Evolutionary conservation across 495 filamentous ascomycete genomes (phyloP).

Genomic region (Penicillium waksmanii): DNA sequence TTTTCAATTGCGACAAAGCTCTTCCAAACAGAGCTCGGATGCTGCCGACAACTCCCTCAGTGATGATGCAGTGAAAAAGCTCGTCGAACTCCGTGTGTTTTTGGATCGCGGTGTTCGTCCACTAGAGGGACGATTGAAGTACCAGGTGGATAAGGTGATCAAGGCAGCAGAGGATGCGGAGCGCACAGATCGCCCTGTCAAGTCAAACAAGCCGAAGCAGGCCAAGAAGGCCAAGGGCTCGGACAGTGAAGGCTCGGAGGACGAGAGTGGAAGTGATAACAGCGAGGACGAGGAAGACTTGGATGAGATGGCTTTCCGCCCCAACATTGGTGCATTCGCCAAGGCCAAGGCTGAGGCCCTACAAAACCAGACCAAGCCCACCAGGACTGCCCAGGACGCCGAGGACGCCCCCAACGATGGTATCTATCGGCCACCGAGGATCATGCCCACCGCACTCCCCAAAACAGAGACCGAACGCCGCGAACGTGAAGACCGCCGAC

Average conservation of each 20-base stretch:
- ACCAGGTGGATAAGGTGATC: constrained; percentile 88
- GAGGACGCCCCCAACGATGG: constrained; percentile 47
- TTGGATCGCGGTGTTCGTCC: constrained; percentile 89
- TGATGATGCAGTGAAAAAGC: constrained; percentile 73
- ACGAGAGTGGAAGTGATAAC: constrained; percentile 36
- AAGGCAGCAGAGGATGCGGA: constrained; percentile 81
- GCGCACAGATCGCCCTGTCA: constrained; percentile 32
- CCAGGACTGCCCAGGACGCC: constrained; percentile 9
- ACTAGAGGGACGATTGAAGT: constrained; percentile 82
- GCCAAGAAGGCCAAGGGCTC: constrained; percentile 23
- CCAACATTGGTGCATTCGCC: constrained; percentile 63
- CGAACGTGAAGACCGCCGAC: constrained; percentile 51
- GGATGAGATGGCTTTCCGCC: constrained; percentile 70
- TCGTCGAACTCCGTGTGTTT: constrained; percentile 84
- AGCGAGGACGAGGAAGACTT: constrained; percentile 47
- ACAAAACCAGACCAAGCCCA: constrained; percentile 27
- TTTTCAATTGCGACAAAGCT: constrained; percentile 69
- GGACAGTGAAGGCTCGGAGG: constrained; percentile 32
- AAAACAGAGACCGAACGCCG: constrained; percentile 63
- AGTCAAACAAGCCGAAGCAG: constrained; percentile 34
- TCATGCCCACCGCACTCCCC: constrained; percentile 71
- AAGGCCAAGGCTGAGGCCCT: constrained; percentile 39
- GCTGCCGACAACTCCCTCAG: constrained; percentile 38
- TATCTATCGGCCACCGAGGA: constrained; percentile 83
- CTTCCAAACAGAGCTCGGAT: constrained; percentile 29